A percentile compares a stretch with the other conserved stretches of the same genome.
These are phyloP conservation scores for Brettanomyces custersianus DNA, from an alignment of 805 yeast genomes.

Conservation along the genomic window DNA sequence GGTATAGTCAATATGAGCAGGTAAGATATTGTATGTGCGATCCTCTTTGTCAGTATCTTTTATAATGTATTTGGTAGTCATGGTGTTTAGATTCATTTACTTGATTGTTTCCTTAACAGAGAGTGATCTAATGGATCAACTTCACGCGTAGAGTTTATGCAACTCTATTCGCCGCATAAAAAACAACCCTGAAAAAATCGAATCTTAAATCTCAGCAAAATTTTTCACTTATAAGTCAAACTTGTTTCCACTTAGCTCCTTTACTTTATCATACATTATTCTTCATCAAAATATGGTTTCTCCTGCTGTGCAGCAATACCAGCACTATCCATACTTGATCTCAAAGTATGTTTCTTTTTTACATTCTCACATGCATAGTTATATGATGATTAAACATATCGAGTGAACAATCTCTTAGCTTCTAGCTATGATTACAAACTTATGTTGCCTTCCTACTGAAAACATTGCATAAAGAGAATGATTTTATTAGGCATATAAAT, in stretches of 20 bases:
- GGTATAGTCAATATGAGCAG: conserved; percentile 18
- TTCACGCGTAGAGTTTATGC: too few relatives aligned
- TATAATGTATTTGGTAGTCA: not conserved
- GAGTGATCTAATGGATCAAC: too few relatives aligned
- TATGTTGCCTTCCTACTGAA: conserved; percentile 10
- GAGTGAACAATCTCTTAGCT: conserved; percentile 15
- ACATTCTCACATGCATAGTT: not conserved
- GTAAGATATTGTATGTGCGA: conserved; percentile 14
- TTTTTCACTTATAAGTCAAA: too few relatives aligned
- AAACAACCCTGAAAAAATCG: too few relatives aligned
- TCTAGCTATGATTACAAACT: conserved; percentile 7
- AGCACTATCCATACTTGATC: conserved; percentile 34
- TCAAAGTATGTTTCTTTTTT: conserved; percentile 25
- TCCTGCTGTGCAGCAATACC: conserved; percentile 11
- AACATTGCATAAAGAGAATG: not conserved
- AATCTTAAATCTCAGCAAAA: too few relatives aligned
- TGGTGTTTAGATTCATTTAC: not conserved
- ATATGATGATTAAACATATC: conserved; percentile 10
- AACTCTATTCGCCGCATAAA: too few relatives aligned
- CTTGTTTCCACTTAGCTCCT: conserved; percentile 1
- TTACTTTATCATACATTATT: not conserved
- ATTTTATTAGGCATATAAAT: not conserved
- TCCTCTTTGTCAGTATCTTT: not conserved
- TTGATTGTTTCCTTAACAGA: too few relatives aligned
- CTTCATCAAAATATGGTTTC: conserved; percentile 17